Percentiles rank a stretch among this genome's conserved stretches.
Evolutionary conservation across 2,329 filamentous ascomycete species (phyloP).

Genomic region (Fusarium acutatum): DNA sequence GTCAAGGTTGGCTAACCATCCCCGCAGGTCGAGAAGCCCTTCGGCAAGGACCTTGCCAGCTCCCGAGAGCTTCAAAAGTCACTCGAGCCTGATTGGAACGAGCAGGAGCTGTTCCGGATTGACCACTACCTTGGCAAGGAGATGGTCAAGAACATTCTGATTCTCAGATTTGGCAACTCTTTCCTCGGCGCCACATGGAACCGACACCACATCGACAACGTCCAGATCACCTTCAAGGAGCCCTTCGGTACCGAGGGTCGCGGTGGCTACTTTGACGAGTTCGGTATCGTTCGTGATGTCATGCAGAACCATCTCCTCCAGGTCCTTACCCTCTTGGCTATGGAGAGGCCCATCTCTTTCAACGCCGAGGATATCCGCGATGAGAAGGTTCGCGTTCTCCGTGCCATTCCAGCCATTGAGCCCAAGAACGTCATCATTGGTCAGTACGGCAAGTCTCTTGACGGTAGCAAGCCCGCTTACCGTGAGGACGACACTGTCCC

Average conservation of each 20-base stretch:
- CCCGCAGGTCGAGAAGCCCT: constrained; percentile 93
- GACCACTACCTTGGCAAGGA: constrained; percentile 99
- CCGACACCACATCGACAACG: constrained; percentile 98
- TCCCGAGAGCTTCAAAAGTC: constrained; percentile 95
- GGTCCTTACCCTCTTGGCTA: constrained; percentile 92
- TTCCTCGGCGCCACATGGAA: constrained; percentile 99
- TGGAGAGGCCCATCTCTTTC: constrained; percentile 99
- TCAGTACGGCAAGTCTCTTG: constrained; percentile 95
- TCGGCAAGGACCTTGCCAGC: constrained; percentile 95
- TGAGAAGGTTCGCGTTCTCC: constrained; percentile 96
- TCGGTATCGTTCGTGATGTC: constrained; percentile 98
- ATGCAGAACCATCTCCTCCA: constrained; percentile 99
- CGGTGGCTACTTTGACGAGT: constrained; percentile 99
- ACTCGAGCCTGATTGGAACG: constrained; percentile 96
- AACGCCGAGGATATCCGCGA: constrained; percentile 98
- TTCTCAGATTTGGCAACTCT: constrained; percentile 97
- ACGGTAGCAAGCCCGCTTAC: constrained; percentile 96
- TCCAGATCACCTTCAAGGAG: constrained; percentile 99
- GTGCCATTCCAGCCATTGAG: constrained; percentile 92
- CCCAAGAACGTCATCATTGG: constrained; percentile 99
- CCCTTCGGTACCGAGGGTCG: constrained; percentile 98
- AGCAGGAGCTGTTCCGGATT: constrained; percentile 98
- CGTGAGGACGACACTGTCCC: constrained; percentile 99
- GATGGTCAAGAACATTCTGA: constrained; percentile 99
- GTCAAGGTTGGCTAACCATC: constrained; percentile 29